These are phyloP conservation scores for Macroventuria anomochaeta DNA, from an alignment of 2,329 filamentous ascomycete genomes.

Conservation along the genomic window DNA sequence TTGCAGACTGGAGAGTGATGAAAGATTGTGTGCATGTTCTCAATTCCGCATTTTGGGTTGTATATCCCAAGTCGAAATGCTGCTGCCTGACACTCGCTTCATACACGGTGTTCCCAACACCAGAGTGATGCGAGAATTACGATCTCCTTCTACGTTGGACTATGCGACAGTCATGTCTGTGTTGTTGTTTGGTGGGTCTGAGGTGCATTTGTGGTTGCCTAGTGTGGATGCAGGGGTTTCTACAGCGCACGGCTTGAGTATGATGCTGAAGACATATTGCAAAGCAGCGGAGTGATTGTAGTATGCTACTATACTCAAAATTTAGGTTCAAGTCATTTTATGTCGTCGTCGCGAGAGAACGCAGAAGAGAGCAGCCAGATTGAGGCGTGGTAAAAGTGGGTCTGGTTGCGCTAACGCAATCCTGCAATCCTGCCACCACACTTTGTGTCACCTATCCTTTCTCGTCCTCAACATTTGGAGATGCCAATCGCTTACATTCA, in stretches of 20 bases:
- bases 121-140: background rate
- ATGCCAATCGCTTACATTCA: no score
- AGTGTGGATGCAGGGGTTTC: background rate
- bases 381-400: no score
- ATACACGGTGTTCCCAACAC: constrained; percentile 1
- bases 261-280: background rate
- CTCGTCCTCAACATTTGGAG: no score
- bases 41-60: background rate
- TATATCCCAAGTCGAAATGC: background rate
- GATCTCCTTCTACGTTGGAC: background rate
- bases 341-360: background rate
- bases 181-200: constrained; percentile 1
- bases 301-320: background rate
- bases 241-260: background rate
- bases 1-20: background rate
- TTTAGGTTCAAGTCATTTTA: background rate
- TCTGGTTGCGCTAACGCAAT: no score
- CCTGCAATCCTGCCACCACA: no score
- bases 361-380: no score
- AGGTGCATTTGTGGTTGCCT: constrained; percentile 13
- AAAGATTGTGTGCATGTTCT: background rate
- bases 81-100: constrained; percentile 1
- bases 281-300: no score
- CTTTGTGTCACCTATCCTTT: no score
- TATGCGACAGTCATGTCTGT: background rate